Base-by-base conservation (phyloP, 2,329 filamentous ascomycete species). In the Sarocladium kiliense region DNA sequence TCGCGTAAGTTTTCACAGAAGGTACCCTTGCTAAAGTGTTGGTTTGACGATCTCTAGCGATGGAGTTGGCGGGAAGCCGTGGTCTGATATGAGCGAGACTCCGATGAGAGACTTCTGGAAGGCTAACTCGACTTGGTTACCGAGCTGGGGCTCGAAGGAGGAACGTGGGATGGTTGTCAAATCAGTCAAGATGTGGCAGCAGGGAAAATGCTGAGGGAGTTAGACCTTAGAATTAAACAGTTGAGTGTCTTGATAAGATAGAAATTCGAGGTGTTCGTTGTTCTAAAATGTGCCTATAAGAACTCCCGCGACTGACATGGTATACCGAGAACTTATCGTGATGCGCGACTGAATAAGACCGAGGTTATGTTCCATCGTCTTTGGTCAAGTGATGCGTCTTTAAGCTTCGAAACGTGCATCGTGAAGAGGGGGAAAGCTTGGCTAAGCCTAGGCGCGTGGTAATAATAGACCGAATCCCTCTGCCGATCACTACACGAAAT, bases 171-270 rank as follows among this genome's bases (percentile, higher is more conserved):
- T 78, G 74, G 74, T 70, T 16, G 70, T 77, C 37, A 68, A 69
- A 57, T 72, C 66, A 34, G 74, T 77, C 42, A 74, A 70, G 64
- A 77, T 77, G 74, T 78, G 74, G 75, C 69, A 73, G 61, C 25
- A 18, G 26, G 44, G 44, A 19, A 45, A 18, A 41, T n/a, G n/a
- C n/a, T n/a, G n/a, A n/a, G n/a, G n/a, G n/a, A n/a, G n/a, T n/a
- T n/a, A n/a, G n/a, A n/a, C n/a, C n/a, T n/a, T n/a, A n/a, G n/a
- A n/a, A n/a, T n/a, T n/a, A n/a, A n/a, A n/a, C n/a, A n/a, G n/a
- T n/a, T n/a, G n/a, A n/a, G n/a, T n/a, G n/a, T n/a, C n/a, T n/a
- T n/a, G n/a, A n/a, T n/a, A n/a, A n/a, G n/a, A n/a, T n/a, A n/a
- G n/a, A n/a, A n/a, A n/a, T n/a, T n/a, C n/a, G n/a, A n/a, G n/a